Evolutionary conservation across 305 asterid species (phyloP).

Genomic region (Fraxinus greggii): DNA sequence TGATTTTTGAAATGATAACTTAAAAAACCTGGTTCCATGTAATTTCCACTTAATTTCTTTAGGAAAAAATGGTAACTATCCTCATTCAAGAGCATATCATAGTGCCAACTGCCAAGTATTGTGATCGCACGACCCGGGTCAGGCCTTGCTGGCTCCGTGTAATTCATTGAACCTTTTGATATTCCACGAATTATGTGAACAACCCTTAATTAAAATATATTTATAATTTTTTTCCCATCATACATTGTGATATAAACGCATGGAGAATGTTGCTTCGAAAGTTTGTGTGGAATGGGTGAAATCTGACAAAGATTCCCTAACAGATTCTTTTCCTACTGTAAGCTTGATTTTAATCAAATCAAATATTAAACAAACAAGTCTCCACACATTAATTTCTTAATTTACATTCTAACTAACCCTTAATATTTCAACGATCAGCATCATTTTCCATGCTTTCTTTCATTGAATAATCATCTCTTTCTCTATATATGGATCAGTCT

Average conservation of each 20-base stretch:
- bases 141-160: too few species aligned
- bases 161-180: too few species aligned
- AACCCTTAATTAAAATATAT: background rate
- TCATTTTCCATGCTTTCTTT: conserved; percentile 1
- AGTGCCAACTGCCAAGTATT: background rate
- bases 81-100: background rate
- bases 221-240: background rate
- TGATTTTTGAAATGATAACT: too few species aligned
- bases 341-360: background rate
- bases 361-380: background rate
- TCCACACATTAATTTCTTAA: background rate
- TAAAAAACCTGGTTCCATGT: too few species aligned
- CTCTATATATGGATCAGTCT: background rate
- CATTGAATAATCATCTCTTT: background rate
- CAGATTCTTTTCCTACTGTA: background rate
- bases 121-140: too few species aligned
- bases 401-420: background rate
- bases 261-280: background rate
- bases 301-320: background rate
- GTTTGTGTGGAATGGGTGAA: background rate
- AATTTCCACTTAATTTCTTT: too few species aligned
- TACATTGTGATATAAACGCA: background rate
- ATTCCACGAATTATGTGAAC: background rate
- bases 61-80: too few species aligned
- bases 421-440: background rate